Percentiles rank a stretch among this genome's conserved stretches.
phyloP scores from a whole-genome alignment of 164 flowering plant genomes.

The Nymphaea colorata region DNA sequence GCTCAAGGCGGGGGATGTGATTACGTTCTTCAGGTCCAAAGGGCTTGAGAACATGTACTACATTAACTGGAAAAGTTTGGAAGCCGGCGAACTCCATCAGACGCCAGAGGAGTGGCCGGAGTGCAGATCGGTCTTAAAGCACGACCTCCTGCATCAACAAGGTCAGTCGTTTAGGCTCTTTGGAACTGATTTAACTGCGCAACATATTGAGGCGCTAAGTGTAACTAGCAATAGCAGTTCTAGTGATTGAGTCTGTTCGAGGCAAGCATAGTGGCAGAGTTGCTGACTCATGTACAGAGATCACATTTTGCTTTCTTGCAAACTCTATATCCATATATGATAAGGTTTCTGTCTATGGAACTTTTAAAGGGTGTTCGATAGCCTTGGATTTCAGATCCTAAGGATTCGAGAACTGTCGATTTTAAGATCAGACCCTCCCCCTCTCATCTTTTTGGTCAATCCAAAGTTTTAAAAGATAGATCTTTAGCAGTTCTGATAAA shows the following conservation, averaged over 20 bases:
- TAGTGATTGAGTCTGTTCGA: not conserved
- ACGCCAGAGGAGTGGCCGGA: not conserved
- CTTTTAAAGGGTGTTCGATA: not conserved
- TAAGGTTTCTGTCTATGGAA: too few relatives aligned
- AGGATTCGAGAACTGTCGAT: too few relatives aligned
- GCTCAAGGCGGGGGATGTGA: not conserved
- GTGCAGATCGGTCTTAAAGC: not conserved
- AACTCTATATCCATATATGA: not conserved
- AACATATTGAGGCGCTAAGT: not conserved
- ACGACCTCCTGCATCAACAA: not conserved
- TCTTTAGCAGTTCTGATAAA: too few relatives aligned
- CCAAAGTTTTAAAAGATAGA: too few relatives aligned
- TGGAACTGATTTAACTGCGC: not conserved
- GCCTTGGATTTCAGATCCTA: too few relatives aligned
- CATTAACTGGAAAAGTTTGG: not conserved
- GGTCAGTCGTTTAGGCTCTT: not conserved
- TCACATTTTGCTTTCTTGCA: not conserved
- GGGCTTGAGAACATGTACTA: not conserved
- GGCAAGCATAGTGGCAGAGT: too few relatives aligned
- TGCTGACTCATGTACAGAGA: too few relatives aligned
- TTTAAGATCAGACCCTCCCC: too few relatives aligned
- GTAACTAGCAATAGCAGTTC: not conserved
- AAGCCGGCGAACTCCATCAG: not conserved
- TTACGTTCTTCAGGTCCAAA: not conserved
- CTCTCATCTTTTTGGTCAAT: too few relatives aligned